Conservation (phyloP, 2,329 filamentous ascomycete species). For the Phialophora verrucosa region DNA sequence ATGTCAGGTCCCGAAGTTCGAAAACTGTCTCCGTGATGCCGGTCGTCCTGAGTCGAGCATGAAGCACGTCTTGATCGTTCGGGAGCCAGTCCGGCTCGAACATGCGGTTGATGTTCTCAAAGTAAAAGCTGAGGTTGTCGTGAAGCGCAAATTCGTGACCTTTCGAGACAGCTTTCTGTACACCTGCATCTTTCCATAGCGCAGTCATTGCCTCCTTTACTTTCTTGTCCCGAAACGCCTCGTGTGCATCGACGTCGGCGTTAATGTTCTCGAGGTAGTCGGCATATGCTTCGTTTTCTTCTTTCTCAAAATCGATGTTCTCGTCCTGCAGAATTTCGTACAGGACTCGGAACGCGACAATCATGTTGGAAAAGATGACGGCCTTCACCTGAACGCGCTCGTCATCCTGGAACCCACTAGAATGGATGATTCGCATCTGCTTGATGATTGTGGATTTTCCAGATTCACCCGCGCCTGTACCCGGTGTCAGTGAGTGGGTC, state of each 20-base stretch:
- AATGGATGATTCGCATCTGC: conserved; percentile 98
- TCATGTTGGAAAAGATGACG: conserved; percentile 92
- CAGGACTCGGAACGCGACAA: conserved; percentile 89
- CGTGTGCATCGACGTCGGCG: conserved; percentile 77
- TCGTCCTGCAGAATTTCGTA: conserved; percentile 90
- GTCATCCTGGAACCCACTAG: conserved; percentile 84
- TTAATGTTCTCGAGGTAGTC: conserved; percentile 76
- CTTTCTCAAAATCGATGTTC: conserved; percentile 75
- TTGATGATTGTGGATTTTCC: conserved; percentile 97
- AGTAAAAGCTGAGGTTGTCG: conserved; percentile 93
- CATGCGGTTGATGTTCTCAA: conserved; percentile 75
- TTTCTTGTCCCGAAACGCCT: conserved; percentile 69
- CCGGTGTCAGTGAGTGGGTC: conserved; percentile 12
- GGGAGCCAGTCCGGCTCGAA: conserved; percentile 82
- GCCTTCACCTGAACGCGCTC: conserved; percentile 94
- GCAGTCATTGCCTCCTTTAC: conserved; percentile 78
- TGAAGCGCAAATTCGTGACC: conserved; percentile 97
- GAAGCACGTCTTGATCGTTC: conserved; percentile 91
- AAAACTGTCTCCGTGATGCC: conserved; percentile 96
- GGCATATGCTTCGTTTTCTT: conserved; percentile 80
- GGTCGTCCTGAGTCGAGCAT: conserved; percentile 87
- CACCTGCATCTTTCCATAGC: conserved; percentile 82
- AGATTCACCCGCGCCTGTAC: conserved; percentile 85
- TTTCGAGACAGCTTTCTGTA: conserved; percentile 85
- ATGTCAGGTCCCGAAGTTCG: conserved; percentile 87